Evolutionary conservation across 306 rosid genomes (phyloP).

Genomic region (Cercis canadensis): DNA sequence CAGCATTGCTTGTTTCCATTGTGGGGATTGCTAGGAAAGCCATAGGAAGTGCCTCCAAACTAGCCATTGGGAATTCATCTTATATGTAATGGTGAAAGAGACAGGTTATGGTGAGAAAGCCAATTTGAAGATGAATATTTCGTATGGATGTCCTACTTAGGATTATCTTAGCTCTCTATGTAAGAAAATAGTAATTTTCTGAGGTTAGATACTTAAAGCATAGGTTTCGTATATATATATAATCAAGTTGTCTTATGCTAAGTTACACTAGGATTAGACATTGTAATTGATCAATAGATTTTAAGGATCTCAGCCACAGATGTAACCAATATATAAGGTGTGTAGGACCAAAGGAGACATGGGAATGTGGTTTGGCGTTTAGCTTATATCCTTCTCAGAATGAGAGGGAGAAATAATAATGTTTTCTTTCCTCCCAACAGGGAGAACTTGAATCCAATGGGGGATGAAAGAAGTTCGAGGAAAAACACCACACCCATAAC

Average conservation of each 20-base stretch:
- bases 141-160: conserved; percentile 17
- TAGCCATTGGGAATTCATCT: conserved; percentile 24
- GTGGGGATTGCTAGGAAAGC: conserved; percentile 43
- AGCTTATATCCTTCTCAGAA: no score
- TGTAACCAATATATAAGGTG: no score
- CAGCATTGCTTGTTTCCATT: not conserved
- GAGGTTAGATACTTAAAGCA: conserved; percentile 1
- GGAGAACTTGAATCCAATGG: no score
- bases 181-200: conserved; percentile 32
- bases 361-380: no score
- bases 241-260: conserved; percentile 8
- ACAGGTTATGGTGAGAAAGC: conserved; percentile 21
- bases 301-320: no score
- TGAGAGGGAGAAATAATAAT: no score
- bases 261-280: not conserved
- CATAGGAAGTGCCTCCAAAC: conserved; percentile 54
- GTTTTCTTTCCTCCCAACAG: no score
- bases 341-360: no score
- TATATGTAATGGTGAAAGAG: conserved; percentile 14
- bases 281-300: no score
- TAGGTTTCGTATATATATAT: not conserved
- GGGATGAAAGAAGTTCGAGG: no score
- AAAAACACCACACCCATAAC: no score
- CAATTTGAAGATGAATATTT: not conserved
- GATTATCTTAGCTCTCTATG: conserved; percentile 15